Evolutionary conservation across 495 filamentous ascomycete species (phyloP).

Genomic region (Lasiosphaeria ovina): DNA sequence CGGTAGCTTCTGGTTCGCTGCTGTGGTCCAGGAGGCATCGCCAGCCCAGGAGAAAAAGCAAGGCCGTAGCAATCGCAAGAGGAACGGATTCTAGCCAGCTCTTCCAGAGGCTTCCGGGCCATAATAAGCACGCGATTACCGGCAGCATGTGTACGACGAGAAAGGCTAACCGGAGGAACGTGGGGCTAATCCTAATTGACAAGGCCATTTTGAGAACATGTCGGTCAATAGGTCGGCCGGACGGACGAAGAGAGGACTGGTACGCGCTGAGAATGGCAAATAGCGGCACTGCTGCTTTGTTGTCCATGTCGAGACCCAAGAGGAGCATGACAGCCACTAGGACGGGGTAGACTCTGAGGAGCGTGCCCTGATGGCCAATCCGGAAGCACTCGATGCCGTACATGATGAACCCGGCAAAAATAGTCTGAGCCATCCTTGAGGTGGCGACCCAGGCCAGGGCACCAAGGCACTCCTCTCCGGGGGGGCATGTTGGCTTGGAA

Average conservation of each 20-base stretch:
- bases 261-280: neutral
- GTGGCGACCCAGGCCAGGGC: neutral
- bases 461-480: neutral
- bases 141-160: neutral
- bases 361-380: slow-evolving; percentile 1
- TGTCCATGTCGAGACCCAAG: neutral
- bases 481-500: neutral
- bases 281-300: neutral
- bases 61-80: neutral
- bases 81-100: neutral
- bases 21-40: neutral
- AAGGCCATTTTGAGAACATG: neutral
- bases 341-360: neutral
- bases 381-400: slow-evolving; percentile 4
- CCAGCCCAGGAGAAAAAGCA: neutral
- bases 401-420: neutral
- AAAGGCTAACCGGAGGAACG: neutral
- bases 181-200: neutral
- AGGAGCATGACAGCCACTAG: neutral
- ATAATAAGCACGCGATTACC: neutral
- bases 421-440: neutral
- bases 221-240: neutral
- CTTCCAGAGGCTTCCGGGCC: neutral
- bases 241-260: neutral
- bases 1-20: neutral